phyloP scores from a whole-genome alignment of 768 basidiomycete species.

The Leucocoprinus birnbaumii region DNA sequence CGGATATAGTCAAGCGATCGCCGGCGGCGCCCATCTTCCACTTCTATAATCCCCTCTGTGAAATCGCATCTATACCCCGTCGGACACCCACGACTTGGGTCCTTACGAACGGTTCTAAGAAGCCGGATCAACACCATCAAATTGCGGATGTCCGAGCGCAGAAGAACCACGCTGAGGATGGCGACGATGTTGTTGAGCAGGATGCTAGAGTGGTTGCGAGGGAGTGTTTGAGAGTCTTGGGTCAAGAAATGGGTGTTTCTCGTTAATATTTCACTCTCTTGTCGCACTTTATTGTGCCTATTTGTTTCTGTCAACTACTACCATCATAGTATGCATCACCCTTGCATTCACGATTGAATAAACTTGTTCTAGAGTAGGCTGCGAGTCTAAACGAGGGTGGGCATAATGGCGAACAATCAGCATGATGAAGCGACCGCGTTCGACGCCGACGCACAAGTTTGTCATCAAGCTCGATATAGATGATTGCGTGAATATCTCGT shows the following conservation, averaged over 20 bases:
- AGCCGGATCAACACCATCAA: slow-evolving; percentile 12
- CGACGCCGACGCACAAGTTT: too few species aligned
- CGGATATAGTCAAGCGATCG: slow-evolving; percentile 74
- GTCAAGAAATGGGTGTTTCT: slow-evolving; percentile 67
- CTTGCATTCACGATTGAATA: too few species aligned
- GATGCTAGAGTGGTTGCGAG: slow-evolving; percentile 68
- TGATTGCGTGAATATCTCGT: too few species aligned
- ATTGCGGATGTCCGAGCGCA: slow-evolving; percentile 16
- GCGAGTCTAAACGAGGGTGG: too few species aligned
- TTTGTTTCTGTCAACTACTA: neutral
- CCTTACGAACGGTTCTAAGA: slow-evolving; percentile 16
- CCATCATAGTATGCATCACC: neutral
- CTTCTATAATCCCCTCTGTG: slow-evolving; percentile 76
- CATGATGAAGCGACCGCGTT: too few species aligned
- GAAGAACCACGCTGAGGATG: neutral
- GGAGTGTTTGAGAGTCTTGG: slow-evolving; percentile 65
- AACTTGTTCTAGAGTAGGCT: too few species aligned
- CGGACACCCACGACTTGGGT: slow-evolving; percentile 71
- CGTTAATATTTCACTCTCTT: slow-evolving; percentile 12
- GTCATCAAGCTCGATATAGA: too few species aligned
- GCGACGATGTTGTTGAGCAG: slow-evolving; percentile 38
- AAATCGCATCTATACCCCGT: slow-evolving; percentile 72
- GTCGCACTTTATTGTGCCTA: neutral
- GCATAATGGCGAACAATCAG: too few species aligned
- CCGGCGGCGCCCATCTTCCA: slow-evolving; percentile 84